Percentiles rank a stretch among this genome's conserved stretches.
These are phyloP conservation scores for Flaveria brownii DNA, from an alignment of 129 eudicot species.

Conservation along the genomic window DNA sequence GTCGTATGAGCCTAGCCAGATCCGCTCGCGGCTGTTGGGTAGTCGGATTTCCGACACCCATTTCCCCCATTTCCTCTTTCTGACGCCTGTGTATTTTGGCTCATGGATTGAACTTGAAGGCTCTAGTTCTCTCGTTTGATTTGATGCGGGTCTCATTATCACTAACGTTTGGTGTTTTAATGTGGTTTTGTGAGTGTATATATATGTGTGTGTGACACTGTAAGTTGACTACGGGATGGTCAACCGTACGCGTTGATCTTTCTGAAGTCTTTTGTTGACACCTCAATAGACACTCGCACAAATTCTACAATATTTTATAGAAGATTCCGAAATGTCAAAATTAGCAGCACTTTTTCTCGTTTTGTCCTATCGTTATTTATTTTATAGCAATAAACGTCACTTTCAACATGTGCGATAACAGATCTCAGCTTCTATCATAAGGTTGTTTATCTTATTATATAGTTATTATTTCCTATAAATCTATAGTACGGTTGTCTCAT, in stretches of 20 bases:
- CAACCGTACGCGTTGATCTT: neutral
- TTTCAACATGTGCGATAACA: too few relatives aligned
- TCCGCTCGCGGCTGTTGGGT: conserved; percentile 46
- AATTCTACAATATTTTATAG: neutral
- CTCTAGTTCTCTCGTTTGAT: too few relatives aligned
- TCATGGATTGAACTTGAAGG: neutral
- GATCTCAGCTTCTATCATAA: too few relatives aligned
- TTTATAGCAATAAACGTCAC: too few relatives aligned
- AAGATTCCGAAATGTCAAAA: too few relatives aligned
- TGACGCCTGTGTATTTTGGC: conserved; percentile 36
- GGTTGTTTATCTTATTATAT: too few relatives aligned
- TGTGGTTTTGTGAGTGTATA: neutral
- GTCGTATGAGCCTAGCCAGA: conserved; percentile 50
- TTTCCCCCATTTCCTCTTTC: conserved; percentile 48
- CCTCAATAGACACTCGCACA: neutral
- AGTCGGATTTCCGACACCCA: conserved; percentile 45
- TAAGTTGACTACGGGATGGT: neutral
- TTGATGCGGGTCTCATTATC: neutral
- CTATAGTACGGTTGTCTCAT: too few relatives aligned
- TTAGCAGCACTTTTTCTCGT: too few relatives aligned
- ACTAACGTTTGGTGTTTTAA: neutral
- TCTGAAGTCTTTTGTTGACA: neutral
- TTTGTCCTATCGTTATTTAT: too few relatives aligned
- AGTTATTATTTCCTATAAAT: too few relatives aligned
- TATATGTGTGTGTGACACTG: neutral